phyloP scores from a whole-genome alignment of 306 rosid species.

The Medicago truncatula region DNA sequence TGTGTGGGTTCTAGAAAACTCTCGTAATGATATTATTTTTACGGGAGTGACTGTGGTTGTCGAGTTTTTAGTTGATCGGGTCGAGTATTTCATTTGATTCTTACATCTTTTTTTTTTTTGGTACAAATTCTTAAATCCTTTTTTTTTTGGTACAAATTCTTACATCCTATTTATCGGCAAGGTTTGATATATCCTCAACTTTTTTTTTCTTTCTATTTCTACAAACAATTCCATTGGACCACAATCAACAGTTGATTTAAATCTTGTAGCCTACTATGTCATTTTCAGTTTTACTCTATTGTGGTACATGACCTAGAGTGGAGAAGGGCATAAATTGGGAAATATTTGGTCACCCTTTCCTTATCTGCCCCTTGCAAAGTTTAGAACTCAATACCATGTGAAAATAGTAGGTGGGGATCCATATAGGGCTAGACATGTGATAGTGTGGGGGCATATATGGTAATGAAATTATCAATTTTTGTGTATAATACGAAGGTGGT shows the following conservation, averaged over 20 bases:
- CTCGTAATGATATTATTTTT: too few species aligned
- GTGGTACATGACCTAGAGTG: constrained; percentile 20
- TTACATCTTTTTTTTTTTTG: too few species aligned
- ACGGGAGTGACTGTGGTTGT: too few species aligned
- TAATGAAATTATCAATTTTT: constrained; percentile 1
- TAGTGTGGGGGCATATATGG: constrained; percentile 41
- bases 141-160: too few species aligned
- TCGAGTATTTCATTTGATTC: too few species aligned
- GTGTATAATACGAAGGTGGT: constrained; percentile 35
- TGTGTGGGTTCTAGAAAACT: too few species aligned
- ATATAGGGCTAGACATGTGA: constrained; percentile 44
- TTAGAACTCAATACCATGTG: constrained; percentile 36
- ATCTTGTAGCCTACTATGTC: constrained; percentile 5
- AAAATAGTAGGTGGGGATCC: constrained; percentile 47
- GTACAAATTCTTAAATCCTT: too few species aligned
- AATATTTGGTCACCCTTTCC: constrained; percentile 20
- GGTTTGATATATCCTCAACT: background rate
- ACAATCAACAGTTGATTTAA: background rate
- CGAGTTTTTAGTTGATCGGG: too few species aligned
- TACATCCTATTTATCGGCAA: too few species aligned
- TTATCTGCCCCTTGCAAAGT: constrained; percentile 38
- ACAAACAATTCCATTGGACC: background rate
- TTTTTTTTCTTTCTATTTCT: background rate
- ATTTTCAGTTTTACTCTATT: constrained; percentile 29
- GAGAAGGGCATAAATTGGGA: constrained; percentile 4